These are phyloP conservation scores for Termitomyces sp. DNA, from an alignment of 1,284 basidiomycete species.

Conservation along the genomic window DNA sequence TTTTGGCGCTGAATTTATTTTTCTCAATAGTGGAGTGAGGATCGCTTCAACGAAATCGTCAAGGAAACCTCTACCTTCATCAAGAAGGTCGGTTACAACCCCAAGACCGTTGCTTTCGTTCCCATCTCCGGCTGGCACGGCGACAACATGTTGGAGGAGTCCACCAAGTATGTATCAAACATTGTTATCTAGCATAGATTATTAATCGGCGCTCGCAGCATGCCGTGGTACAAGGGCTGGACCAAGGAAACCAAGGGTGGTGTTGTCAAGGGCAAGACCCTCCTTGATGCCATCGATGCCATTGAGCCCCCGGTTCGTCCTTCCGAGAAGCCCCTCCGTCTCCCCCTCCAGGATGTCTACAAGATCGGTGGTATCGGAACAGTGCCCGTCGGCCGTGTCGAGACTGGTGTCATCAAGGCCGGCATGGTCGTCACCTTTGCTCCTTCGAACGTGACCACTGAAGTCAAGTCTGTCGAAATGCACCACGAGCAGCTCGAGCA, in stretches of 20 bases:
- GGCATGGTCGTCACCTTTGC: constrained; percentile 99
- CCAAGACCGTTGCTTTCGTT: constrained; percentile 97
- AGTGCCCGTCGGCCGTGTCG: constrained; percentile 99
- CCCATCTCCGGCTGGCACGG: constrained; percentile 99
- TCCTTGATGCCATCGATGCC: constrained; percentile 99
- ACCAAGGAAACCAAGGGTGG: constrained; percentile 93
- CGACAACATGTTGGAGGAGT: constrained; percentile 99
- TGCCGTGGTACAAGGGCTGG: constrained; percentile 99
- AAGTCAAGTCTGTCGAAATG: constrained; percentile 99
- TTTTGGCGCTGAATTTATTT: not conserved
- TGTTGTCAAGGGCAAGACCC: constrained; percentile 94
- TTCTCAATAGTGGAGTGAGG: constrained; percentile 88
- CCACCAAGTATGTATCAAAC: constrained; percentile 63
- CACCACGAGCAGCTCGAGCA: constrained; percentile 98
- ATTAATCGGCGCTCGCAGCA: constrained; percentile 47
- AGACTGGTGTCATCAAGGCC: constrained; percentile 99
- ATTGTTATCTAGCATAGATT: constrained; percentile 14
- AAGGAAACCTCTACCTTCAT: constrained; percentile 99
- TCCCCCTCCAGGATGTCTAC: constrained; percentile 99
- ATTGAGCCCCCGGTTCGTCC: constrained; percentile 97
- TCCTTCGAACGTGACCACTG: constrained; percentile 97
- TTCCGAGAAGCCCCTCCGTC: constrained; percentile 99
- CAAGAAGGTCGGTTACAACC: constrained; percentile 99
- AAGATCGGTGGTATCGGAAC: constrained; percentile 99
- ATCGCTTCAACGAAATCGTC: constrained; percentile 99